phyloP scores from a whole-genome alignment of 1,284 basidiomycete genomes.

The Apiotrichum domesticum region DNA sequence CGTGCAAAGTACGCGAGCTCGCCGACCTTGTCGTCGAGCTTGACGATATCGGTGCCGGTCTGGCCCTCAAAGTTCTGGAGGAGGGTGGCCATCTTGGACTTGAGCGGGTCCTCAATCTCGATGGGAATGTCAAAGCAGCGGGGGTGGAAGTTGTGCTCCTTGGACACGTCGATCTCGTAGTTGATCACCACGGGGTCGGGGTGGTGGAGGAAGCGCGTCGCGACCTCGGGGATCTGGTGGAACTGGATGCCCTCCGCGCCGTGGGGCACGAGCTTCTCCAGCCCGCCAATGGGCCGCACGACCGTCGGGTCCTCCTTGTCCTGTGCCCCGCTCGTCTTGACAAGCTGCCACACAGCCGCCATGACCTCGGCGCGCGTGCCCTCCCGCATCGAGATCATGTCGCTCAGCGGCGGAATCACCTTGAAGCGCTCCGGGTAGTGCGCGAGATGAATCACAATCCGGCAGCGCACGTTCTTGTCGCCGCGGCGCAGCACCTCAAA shows the following conservation, averaged over 20 bases:
- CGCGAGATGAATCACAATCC: conserved; percentile 73
- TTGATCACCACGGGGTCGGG: conserved; percentile 81
- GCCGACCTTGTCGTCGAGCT: conserved; percentile 83
- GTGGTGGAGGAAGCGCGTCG: conserved; percentile 70
- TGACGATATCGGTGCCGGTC: conserved; percentile 58
- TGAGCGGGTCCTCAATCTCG: conserved; percentile 79
- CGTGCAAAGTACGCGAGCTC: conserved; percentile 73
- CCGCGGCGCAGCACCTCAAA: conserved; percentile 82
- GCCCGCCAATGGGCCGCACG: conserved; percentile 67
- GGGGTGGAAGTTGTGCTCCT: conserved; percentile 44
- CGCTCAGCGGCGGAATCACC: conserved; percentile 68
- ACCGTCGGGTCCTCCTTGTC: conserved; percentile 80
- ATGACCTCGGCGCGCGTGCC: conserved; percentile 78
- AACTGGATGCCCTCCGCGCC: conserved; percentile 65
- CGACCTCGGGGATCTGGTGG: conserved; percentile 75
- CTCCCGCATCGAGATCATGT: conserved; percentile 73
- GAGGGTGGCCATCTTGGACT: conserved; percentile 67
- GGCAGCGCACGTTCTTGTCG: conserved; percentile 67
- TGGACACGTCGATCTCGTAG: conserved; percentile 51
- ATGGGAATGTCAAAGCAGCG: conserved; percentile 82
- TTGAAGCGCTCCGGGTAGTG: conserved; percentile 84
- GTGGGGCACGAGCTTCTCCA: conserved; percentile 52
- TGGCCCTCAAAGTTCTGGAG: conserved; percentile 66
- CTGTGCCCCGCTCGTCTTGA: conserved; percentile 78
- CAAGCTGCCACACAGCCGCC: conserved; percentile 84